Base-by-base conservation (phyloP, 2,329 filamentous ascomycete species). In the Whalleya microplaca region DNA sequence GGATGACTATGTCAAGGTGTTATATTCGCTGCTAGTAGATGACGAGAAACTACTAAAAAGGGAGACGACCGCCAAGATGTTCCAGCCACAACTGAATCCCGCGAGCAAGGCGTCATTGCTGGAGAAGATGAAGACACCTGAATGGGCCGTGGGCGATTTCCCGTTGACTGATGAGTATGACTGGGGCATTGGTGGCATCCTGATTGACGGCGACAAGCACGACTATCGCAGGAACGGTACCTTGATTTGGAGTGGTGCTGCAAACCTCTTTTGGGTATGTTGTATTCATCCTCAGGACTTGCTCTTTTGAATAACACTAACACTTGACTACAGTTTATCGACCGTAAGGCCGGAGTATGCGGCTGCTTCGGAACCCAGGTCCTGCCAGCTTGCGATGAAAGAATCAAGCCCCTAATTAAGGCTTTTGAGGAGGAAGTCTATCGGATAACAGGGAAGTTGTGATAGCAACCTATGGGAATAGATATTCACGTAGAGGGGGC, bases 181-280 rank as follows among this genome's bases (percentile, higher is more conserved):
- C 54, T 76, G 74, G 71, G 75, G 75, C 1, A 55, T 80, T 18
- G 75, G 74, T 1, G 78, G 79, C 0, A 61, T 79, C 16, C 53
- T 80, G n/a, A 70, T 76, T 8, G 63, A 75, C 47, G 71, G 73
- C 6, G 66, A 75, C 32, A 66, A 70, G 41, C 72, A 72, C 2
- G 68, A 65, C 3, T 66, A 74, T 51, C 69, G 78, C 47, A 75
- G 68, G 58, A 70, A 67, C 27, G 75, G 74, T 1, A 74, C 74
- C 2, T 27, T 80, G 58, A 66, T 67, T 4, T 82, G 79, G 79
- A 70, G 73, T 44, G 79, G 79, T 0, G 72, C 77, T 55, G 70
- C 75, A 10, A 82, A 82, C 64, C 59, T 78, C 3, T 72, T 74
- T 18, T 83, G 79, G 80, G 74, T 76, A 59, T 63, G 78, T 66